Percentiles rank a stretch among this genome's conserved stretches.
These are phyloP conservation scores for Candida dendrica DNA, from an alignment of 805 yeast species.

Conservation along the genomic window DNA sequence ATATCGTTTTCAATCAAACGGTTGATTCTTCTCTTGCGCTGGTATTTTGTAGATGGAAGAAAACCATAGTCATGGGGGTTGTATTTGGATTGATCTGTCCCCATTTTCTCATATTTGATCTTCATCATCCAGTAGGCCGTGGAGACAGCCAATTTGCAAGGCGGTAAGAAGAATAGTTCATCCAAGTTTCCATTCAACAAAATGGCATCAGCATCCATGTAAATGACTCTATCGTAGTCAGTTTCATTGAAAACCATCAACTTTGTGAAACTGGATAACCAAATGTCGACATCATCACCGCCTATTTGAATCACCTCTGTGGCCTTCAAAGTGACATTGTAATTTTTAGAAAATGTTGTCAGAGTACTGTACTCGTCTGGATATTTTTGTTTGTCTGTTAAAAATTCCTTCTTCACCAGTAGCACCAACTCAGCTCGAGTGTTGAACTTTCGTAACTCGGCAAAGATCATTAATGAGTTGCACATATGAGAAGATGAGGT, in stretches of 20 bases:
- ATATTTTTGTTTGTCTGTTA: conserved; percentile 13
- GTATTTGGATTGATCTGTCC: conserved; percentile 15
- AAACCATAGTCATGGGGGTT: conserved; percentile 13
- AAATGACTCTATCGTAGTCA: conserved; percentile 46
- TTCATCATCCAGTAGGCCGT: conserved; percentile 33
- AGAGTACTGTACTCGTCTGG: conserved; percentile 7
- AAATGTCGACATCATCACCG: conserved; percentile 19
- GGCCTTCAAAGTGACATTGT: conserved; percentile 12
- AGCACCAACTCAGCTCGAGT: conserved; percentile 42
- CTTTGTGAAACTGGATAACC: conserved; percentile 51
- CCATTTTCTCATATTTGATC: conserved; percentile 17
- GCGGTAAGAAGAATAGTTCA: conserved; percentile 45
- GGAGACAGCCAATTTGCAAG: conserved; percentile 38
- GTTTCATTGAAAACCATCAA: conserved; percentile 41
- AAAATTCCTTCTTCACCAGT: conserved; percentile 26
- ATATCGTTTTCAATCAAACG: conserved; percentile 4
- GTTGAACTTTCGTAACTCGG: conserved; percentile 28
- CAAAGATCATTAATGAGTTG: conserved; percentile 42
- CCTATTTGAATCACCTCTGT: conserved; percentile 11
- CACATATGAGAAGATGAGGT: conserved; percentile 45
- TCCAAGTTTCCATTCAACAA: conserved; percentile 35
- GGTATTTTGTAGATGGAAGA: conserved; percentile 15
- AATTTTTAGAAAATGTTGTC: conserved; percentile 3
- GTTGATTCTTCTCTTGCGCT: conserved; percentile 13
- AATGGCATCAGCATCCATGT: conserved; percentile 49